These are phyloP conservation scores for Aspergillus tanneri DNA, from an alignment of 2,329 filamentous ascomycete species.

Conservation along the genomic window DNA sequence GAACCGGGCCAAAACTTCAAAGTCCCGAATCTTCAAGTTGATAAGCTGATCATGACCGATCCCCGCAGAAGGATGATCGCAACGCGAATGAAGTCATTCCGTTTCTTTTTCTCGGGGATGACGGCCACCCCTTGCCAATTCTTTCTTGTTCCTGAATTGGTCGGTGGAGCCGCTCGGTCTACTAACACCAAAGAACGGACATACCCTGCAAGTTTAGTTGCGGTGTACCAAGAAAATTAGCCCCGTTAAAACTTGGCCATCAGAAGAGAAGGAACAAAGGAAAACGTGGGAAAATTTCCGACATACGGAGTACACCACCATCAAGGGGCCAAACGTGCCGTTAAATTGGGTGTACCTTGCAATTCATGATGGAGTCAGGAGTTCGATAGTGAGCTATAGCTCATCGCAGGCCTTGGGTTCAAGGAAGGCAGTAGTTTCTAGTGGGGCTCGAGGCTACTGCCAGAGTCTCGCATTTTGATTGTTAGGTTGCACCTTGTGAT, in stretches of 20 bases:
- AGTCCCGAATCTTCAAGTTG: background rate
- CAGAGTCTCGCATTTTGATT: constrained; percentile 9
- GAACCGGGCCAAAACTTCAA: background rate
- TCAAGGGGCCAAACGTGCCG: no score
- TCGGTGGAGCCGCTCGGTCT: constrained; percentile 15
- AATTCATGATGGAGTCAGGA: no score
- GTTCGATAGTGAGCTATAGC: no score
- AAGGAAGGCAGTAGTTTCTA: constrained; percentile 4
- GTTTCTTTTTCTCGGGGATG: constrained; percentile 9
- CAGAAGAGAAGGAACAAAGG: background rate
- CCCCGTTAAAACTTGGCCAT: background rate
- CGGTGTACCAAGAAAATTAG: constrained; percentile 2
- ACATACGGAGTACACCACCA: background rate
- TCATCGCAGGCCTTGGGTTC: no score
- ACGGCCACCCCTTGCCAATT: constrained; percentile 15
- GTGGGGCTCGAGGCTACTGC: constrained; percentile 12
- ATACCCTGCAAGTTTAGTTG: constrained; percentile 2
- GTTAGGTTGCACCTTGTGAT: constrained; percentile 1
- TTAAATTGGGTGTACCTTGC: no score
- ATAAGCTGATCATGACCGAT: constrained; percentile 1
- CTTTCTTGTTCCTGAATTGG: constrained; percentile 20
- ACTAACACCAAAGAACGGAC: background rate
- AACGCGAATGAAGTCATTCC: constrained; percentile 19
- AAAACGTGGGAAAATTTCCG: constrained; percentile 2
- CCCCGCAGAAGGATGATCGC: constrained; percentile 13